Percentiles rank a stretch among this genome's conserved stretches.
Conservation (phyloP, 1,284 basidiomycete species). For the Porodaedalea pini region DNA sequence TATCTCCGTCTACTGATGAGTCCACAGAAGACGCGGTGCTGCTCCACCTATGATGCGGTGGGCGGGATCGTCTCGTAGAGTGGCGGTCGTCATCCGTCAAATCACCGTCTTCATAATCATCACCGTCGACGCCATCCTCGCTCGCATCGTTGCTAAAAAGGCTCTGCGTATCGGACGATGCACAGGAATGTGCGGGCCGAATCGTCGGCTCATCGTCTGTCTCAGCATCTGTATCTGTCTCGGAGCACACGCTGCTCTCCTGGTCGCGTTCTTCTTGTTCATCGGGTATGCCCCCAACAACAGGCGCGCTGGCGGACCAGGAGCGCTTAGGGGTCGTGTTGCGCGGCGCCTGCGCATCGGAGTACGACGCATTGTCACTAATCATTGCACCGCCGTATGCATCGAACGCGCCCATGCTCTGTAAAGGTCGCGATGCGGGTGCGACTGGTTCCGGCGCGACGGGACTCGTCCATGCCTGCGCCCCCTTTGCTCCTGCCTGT, state of each 20-base stretch:
- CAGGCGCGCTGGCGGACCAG: neutral
- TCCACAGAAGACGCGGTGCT: slow-evolving; percentile 5
- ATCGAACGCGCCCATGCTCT: slow-evolving; percentile 53
- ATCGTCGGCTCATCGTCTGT: slow-evolving; percentile 75
- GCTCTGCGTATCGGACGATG: slow-evolving; percentile 37
- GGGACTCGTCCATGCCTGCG: slow-evolving; percentile 25
- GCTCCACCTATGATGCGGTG: slow-evolving; percentile 8
- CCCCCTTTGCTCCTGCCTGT: slow-evolving; percentile 29
- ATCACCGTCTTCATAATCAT: slow-evolving; percentile 1
- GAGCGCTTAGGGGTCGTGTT: slow-evolving; percentile 14
- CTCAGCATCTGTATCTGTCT: slow-evolving; percentile 42
- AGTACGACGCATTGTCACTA: slow-evolving; percentile 5
- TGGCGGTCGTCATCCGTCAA: slow-evolving; percentile 2
- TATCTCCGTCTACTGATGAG: slow-evolving; percentile 11
- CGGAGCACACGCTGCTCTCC: slow-evolving; percentile 32
- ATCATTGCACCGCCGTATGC: slow-evolving; percentile 37
- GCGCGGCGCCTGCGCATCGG: slow-evolving; percentile 7
- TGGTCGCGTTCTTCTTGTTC: slow-evolving; percentile 22
- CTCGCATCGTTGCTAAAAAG: slow-evolving; percentile 31
- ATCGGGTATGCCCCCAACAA: slow-evolving; percentile 15
- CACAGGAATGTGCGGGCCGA: slow-evolving; percentile 43
- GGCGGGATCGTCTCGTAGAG: neutral
- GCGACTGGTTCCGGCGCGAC: slow-evolving; percentile 22
- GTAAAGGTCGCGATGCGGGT: slow-evolving; percentile 36
- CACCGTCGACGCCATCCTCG: slow-evolving; percentile 18